These are phyloP conservation scores for Geotrichum restrictum DNA, from an alignment of 1,139 yeast species.

Conservation along the genomic window DNA sequence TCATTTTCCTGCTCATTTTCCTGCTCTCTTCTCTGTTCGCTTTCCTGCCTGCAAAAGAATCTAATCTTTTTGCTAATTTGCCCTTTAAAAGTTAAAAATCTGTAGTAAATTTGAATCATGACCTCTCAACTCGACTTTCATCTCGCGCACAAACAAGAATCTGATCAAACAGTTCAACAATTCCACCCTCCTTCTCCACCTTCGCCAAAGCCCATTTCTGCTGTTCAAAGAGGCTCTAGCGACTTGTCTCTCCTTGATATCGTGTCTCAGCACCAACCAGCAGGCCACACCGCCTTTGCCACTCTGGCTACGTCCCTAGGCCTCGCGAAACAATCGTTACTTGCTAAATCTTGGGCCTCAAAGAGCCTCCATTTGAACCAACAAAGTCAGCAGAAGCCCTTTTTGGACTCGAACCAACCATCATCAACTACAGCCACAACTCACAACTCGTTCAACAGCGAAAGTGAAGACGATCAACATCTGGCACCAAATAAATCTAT, in stretches of 20 bases:
- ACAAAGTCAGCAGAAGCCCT: background rate
- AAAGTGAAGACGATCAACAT: background rate
- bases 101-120: background rate
- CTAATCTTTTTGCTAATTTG: too few relatives aligned
- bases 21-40: too few relatives aligned
- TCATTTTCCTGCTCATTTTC: too few relatives aligned
- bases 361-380: background rate
- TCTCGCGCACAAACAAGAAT: background rate
- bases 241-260: background rate
- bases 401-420: background rate
- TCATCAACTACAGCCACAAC: background rate
- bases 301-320: conserved; percentile 8
- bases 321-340: background rate
- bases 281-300: conserved; percentile 6
- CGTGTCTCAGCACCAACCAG: conserved; percentile 2
- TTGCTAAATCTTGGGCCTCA: background rate
- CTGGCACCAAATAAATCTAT: too few relatives aligned
- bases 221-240: conserved; percentile 1
- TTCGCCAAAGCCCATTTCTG: conserved; percentile 7
- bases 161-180: too few relatives aligned
- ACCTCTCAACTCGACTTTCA: background rate
- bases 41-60: too few relatives aligned
- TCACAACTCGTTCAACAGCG: background rate
- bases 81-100: too few relatives aligned
- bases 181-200: conserved; percentile 8